Evolutionary conservation across 331 rosid species (phyloP).

Genomic region (Cydonia oblonga): DNA sequence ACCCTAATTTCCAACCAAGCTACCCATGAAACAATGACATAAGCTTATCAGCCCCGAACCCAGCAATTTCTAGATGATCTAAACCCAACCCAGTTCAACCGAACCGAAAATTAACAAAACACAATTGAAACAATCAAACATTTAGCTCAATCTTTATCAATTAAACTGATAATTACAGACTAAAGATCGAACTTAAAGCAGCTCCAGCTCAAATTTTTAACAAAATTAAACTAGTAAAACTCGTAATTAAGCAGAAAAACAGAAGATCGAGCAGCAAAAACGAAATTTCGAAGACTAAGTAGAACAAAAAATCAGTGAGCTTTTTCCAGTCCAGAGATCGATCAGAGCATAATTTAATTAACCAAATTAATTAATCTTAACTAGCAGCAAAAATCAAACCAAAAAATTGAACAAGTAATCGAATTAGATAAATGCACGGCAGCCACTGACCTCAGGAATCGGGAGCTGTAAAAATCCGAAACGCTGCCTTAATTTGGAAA

Average conservation of each 20-base stretch:
- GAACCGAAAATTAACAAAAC: slow-evolving; percentile 1
- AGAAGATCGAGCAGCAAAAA: slow-evolving; percentile 22
- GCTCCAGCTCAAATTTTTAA: neutral
- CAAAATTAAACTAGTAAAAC: neutral
- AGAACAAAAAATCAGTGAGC: neutral
- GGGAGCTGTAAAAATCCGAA: slow-evolving; percentile 34
- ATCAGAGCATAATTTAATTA: slow-evolving; percentile 10
- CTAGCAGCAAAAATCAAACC: neutral
- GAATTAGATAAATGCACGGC: slow-evolving; percentile 11
- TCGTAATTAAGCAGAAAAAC: neutral
- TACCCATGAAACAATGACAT: neutral
- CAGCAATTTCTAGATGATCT: slow-evolving; percentile 2
- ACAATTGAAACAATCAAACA: neutral
- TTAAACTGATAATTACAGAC: neutral
- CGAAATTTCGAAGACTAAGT: neutral
- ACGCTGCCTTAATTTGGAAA: slow-evolving; percentile 21
- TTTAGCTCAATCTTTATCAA: slow-evolving; percentile 6
- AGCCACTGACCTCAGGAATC: slow-evolving; percentile 43
- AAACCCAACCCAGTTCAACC: neutral
- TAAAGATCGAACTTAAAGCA: slow-evolving; percentile 9
- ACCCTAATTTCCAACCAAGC: slow-evolving; percentile 31
- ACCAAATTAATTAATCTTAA: neutral
- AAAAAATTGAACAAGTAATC: neutral
- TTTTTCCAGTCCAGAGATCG: slow-evolving; percentile 27
- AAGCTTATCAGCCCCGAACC: neutral